These are phyloP conservation scores for Penicillium mononematosum DNA, from an alignment of 495 filamentous ascomycete genomes.

Conservation along the genomic window DNA sequence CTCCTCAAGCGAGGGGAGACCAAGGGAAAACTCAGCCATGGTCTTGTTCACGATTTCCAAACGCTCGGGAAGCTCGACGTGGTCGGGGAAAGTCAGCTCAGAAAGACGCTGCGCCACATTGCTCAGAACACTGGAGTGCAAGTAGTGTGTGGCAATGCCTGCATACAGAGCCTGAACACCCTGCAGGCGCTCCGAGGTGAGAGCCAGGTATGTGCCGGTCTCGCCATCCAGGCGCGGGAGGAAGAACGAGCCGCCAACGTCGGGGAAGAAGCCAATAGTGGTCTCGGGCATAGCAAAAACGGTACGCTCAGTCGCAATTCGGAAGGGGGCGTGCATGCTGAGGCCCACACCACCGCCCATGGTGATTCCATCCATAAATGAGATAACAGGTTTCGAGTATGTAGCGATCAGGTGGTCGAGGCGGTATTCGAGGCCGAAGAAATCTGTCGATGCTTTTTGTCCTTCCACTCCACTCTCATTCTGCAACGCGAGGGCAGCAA, in stretches of 20 bases:
- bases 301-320: constrained; percentile 93
- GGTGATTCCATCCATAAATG: constrained; percentile 96
- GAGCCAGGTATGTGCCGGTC: constrained; percentile 83
- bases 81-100: constrained; percentile 83
- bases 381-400: constrained; percentile 87
- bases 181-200: constrained; percentile 77
- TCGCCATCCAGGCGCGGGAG: constrained; percentile 81
- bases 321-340: constrained; percentile 89
- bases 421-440: constrained; percentile 89
- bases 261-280: constrained; percentile 95
- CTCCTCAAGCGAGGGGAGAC: constrained; percentile 63
- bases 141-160: constrained; percentile 89
- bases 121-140: constrained; percentile 81
- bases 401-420: constrained; percentile 96
- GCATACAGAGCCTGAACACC: constrained; percentile 80
- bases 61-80: constrained; percentile 57
- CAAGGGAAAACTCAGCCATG: constrained; percentile 86
- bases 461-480: constrained; percentile 69
- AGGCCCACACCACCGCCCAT: constrained; percentile 98
- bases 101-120: constrained; percentile 80
- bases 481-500: constrained; percentile 67
- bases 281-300: constrained; percentile 98
- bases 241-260: constrained; percentile 95
- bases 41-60: constrained; percentile 74
- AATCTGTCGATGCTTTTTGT: constrained; percentile 67